Conservation (phyloP, 805 yeast genomes). For the Kazachstania viticola region DNA sequence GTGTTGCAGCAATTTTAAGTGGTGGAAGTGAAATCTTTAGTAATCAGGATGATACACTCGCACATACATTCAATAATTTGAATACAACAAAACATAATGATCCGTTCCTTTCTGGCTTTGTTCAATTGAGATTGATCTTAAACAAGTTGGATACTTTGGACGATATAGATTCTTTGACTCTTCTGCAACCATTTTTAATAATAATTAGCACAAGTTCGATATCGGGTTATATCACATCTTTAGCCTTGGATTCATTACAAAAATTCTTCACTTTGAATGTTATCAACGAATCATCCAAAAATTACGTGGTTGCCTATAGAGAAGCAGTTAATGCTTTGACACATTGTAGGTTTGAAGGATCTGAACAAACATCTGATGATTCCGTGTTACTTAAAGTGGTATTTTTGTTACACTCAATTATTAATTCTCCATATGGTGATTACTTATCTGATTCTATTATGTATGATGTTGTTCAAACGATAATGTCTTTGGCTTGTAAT, state of each 20-base stretch:
- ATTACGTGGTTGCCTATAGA: slow-evolving; percentile 48
- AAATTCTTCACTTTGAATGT: slow-evolving; percentile 64
- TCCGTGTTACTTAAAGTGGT: slow-evolving; percentile 79
- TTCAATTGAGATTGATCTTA: slow-evolving; percentile 65
- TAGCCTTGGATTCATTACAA: slow-evolving; percentile 65
- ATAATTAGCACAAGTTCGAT: slow-evolving; percentile 76
- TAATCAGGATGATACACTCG: slow-evolving; percentile 31
- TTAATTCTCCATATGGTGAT: slow-evolving; percentile 52
- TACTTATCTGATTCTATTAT: slow-evolving; percentile 71
- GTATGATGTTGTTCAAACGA: slow-evolving; percentile 83
- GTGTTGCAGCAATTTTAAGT: slow-evolving; percentile 78
- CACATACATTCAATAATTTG: slow-evolving; percentile 25
- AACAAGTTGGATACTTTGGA: slow-evolving; percentile 40
- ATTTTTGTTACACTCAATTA: slow-evolving; percentile 54
- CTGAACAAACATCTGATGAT: slow-evolving; percentile 86
- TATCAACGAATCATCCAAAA: slow-evolving; percentile 42
- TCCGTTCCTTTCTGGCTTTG: slow-evolving; percentile 67
- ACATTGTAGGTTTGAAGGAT: slow-evolving; percentile 91
- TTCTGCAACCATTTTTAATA: slow-evolving; percentile 77
- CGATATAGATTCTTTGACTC: slow-evolving; percentile 56
- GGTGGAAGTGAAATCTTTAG: slow-evolving; percentile 45
- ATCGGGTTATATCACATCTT: slow-evolving; percentile 73
- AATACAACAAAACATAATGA: slow-evolving; percentile 27
- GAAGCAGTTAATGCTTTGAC: slow-evolving; percentile 50
- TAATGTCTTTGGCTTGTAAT: slow-evolving; percentile 84